Evolutionary conservation across 257 asterid species (phyloP).

Genomic region (Jacaranda copaia): DNA sequence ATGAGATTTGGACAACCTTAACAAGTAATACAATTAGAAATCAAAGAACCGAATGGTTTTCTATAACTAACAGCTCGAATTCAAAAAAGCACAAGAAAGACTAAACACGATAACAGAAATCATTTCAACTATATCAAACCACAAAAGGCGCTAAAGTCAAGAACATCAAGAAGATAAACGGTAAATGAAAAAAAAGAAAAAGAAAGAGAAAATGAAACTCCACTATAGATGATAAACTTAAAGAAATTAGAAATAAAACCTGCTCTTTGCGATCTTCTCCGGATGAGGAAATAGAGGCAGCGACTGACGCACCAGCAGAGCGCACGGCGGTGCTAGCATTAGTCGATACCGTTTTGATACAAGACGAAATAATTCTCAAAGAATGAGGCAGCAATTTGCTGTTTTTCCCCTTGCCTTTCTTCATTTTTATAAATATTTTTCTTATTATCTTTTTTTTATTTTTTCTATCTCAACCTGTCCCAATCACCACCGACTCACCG

Average conservation of each 20-base stretch:
- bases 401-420: constrained; percentile 62
- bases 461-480: constrained; percentile 38
- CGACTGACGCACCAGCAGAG: constrained; percentile 72
- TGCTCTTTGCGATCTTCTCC: constrained; percentile 77
- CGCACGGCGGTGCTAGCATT: constrained; percentile 83
- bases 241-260: constrained; percentile 40
- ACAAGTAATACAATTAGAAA: no score
- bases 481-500: constrained; percentile 50
- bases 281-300: constrained; percentile 66
- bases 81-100: no score
- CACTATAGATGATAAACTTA: constrained; percentile 12
- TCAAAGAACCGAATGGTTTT: no score
- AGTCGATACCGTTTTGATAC: constrained; percentile 74
- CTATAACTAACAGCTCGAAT: no score
- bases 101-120: no score
- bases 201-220: neutral
- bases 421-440: constrained; percentile 41
- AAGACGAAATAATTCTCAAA: constrained; percentile 70
- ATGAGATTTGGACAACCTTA: no score
- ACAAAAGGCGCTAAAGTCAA: no score
- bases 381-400: constrained; percentile 73
- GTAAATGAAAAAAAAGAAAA: neutral
- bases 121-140: no score
- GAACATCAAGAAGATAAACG: neutral
- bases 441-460: neutral